Percentiles rank a stretch among this genome's conserved stretches.
Evolutionary conservation across 306 rosid genomes (phyloP).

Genomic region (Notholithocarpus densiflorus): DNA sequence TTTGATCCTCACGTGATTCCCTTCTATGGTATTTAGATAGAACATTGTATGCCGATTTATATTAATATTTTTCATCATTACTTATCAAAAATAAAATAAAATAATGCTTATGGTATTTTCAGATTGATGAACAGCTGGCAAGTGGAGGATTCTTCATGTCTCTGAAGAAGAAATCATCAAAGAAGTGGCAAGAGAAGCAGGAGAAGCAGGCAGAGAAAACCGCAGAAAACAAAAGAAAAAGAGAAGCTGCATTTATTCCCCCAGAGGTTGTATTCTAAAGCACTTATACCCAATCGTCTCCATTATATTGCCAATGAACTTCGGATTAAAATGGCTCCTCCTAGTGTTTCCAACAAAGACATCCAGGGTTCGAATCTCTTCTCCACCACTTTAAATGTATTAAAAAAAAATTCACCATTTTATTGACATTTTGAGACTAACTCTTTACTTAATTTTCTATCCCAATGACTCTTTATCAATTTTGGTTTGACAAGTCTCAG

Average conservation of each 20-base stretch:
- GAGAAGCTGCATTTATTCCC: constrained; percentile 55
- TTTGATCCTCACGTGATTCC: neutral
- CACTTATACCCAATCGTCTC: neutral
- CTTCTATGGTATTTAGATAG: neutral
- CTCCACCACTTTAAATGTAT: too few relatives aligned
- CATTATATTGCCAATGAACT: too few relatives aligned
- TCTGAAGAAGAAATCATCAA: constrained; percentile 65
- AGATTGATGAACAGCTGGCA: constrained; percentile 80
- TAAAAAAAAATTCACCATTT: neutral
- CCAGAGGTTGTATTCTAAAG: neutral
- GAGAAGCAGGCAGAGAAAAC: constrained; percentile 74
- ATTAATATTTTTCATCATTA: neutral
- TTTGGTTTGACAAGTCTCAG: constrained; percentile 36
- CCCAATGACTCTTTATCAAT: neutral
- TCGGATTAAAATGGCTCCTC: too few relatives aligned
- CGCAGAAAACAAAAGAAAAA: constrained; percentile 75
- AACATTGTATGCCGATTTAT: too few relatives aligned
- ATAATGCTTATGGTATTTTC: constrained; percentile 25
- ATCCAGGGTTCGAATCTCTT: too few relatives aligned
- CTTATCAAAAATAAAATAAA: neutral
- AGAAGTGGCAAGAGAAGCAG: constrained; percentile 91
- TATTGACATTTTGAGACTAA: neutral
- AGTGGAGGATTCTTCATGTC: constrained; percentile 89
- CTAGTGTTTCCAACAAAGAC: too few relatives aligned
- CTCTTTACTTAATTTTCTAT: neutral